A percentile compares a stretch with the other conserved stretches of the same genome.
Evolutionary conservation across 805 yeast genomes (phyloP).

Genomic region (Saturnispora gosingensis): DNA sequence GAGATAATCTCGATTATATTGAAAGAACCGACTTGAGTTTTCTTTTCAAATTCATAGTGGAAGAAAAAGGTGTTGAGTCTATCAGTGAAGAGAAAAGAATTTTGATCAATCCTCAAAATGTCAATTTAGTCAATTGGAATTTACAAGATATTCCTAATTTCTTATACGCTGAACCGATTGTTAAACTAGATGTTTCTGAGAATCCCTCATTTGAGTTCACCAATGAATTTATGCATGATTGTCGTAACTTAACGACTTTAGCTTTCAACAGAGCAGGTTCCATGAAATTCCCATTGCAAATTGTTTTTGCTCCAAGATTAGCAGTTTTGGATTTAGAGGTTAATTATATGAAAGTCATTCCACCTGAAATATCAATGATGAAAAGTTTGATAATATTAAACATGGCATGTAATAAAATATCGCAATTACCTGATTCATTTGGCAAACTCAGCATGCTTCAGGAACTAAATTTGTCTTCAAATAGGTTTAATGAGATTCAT

Average conservation of each 20-base stretch:
- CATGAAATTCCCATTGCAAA: slow-evolving; percentile 62
- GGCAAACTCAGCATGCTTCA: slow-evolving; percentile 45
- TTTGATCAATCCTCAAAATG: slow-evolving; percentile 59
- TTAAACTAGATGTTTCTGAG: slow-evolving; percentile 70
- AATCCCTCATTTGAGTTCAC: slow-evolving; percentile 84
- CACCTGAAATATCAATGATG: slow-evolving; percentile 46
- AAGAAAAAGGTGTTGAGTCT: slow-evolving; percentile 47
- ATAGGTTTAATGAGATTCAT: slow-evolving; percentile 55
- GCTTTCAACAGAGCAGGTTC: slow-evolving; percentile 67
- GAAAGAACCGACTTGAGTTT: slow-evolving; percentile 81
- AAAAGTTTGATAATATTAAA: slow-evolving; percentile 48
- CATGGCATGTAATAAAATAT: slow-evolving; percentile 68
- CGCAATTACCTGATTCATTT: slow-evolving; percentile 51
- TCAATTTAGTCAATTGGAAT: slow-evolving; percentile 62
- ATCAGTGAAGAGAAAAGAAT: slow-evolving; percentile 25
- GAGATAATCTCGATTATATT: slow-evolving; percentile 67
- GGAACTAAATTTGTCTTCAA: slow-evolving; percentile 70
- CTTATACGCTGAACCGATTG: slow-evolving; percentile 74
- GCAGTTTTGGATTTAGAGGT: slow-evolving; percentile 65
- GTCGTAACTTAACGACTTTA: slow-evolving; percentile 58
- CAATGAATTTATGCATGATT: slow-evolving; percentile 72
- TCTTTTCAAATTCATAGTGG: slow-evolving; percentile 72
- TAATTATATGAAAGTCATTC: slow-evolving; percentile 61
- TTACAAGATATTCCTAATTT: slow-evolving; percentile 79
- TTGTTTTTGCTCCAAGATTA: slow-evolving; percentile 60